A percentile compares a stretch with the other conserved stretches of the same genome.
Conservation (phyloP, 768 basidiomycete genomes). For the Mrakia gelida region DNA sequence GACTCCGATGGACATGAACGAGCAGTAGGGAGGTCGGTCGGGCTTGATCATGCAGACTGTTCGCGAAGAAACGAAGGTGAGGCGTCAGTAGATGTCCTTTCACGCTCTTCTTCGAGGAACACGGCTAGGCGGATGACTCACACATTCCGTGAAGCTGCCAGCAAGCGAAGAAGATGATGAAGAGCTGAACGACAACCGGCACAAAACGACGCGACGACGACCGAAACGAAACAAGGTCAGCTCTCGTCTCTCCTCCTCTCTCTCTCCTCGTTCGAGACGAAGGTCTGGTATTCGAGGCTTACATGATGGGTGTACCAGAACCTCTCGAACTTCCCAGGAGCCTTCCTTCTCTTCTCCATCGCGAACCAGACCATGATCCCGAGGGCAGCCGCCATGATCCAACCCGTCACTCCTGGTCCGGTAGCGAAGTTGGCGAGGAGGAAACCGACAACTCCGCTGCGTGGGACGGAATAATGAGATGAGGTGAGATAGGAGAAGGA, state of each 20-base stretch:
- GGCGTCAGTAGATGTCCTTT: no score
- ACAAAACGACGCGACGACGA: neutral
- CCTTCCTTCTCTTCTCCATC: constrained; percentile 69
- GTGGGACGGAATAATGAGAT: constrained; percentile 37
- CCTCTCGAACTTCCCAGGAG: constrained; percentile 60
- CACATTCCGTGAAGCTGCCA: constrained; percentile 92
- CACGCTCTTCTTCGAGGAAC: no score
- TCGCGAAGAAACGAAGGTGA: neutral
- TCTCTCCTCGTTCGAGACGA: neutral
- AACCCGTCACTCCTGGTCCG: constrained; percentile 68
- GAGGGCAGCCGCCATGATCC: constrained; percentile 73
- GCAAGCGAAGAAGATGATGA: constrained; percentile 83
- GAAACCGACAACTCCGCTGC: constrained; percentile 63
- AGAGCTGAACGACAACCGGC: constrained; percentile 60
- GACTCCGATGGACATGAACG: constrained; percentile 76
- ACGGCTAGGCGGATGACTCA: no score
- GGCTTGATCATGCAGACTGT: constrained; percentile 53
- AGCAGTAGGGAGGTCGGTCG: constrained; percentile 82
- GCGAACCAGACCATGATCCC: constrained; percentile 80
- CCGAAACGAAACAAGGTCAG: neutral
- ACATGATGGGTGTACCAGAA: constrained; percentile 57
- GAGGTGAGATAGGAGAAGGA: neutral
- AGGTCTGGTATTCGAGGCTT: neutral
- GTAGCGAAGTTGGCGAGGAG: constrained; percentile 72
- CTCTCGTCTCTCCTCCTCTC: neutral